Percentiles rank a stretch among this genome's conserved stretches.
These are phyloP conservation scores for Babesia ovis DNA, from an alignment of 169 alveolate genomes.

Conservation along the genomic window DNA sequence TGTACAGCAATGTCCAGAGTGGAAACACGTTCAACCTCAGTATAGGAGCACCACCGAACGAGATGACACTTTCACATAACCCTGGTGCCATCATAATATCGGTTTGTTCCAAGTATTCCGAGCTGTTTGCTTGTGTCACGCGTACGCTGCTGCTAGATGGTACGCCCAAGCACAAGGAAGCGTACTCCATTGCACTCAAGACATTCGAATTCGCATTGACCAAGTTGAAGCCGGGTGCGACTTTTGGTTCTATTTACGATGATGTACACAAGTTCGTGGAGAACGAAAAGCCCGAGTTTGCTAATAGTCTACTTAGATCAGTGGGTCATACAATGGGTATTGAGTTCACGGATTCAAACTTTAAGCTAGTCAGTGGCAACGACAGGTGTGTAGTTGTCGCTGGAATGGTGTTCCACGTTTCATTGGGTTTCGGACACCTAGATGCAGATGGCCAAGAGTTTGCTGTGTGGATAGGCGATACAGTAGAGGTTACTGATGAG, in stretches of 20 bases:
- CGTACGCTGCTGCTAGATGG: constrained; percentile 78
- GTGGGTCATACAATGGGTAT: constrained; percentile 86
- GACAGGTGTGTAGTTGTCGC: constrained; percentile 64
- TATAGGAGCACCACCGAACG: constrained; percentile 72
- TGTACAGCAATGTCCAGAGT: constrained; percentile 79
- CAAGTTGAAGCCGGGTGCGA: constrained; percentile 55
- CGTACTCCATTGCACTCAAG: constrained; percentile 66
- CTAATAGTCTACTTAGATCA: constrained; percentile 74
- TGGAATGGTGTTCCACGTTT: constrained; percentile 83
- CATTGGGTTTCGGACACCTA: constrained; percentile 83
- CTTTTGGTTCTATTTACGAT: constrained; percentile 70
- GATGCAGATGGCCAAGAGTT: constrained; percentile 69
- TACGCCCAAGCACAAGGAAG: constrained; percentile 71
- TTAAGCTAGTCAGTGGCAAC: constrained; percentile 36
- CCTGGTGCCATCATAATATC: constrained; percentile 77
- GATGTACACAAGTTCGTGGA: constrained; percentile 60
- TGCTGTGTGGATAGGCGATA: constrained; percentile 89
- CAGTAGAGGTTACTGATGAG: constrained; percentile 76
- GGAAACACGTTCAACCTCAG: constrained; percentile 70
- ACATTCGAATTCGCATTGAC: constrained; percentile 68
- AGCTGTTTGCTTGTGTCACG: constrained; percentile 74
- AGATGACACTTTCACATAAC: constrained; percentile 70
- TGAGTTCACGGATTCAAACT: constrained; percentile 79
- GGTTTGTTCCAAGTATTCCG: constrained; percentile 75
- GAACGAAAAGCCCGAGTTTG: constrained; percentile 60